Base-by-base conservation (phyloP, 2,329 filamentous ascomycete genomes). In the Trichoderma harzianum region DNA sequence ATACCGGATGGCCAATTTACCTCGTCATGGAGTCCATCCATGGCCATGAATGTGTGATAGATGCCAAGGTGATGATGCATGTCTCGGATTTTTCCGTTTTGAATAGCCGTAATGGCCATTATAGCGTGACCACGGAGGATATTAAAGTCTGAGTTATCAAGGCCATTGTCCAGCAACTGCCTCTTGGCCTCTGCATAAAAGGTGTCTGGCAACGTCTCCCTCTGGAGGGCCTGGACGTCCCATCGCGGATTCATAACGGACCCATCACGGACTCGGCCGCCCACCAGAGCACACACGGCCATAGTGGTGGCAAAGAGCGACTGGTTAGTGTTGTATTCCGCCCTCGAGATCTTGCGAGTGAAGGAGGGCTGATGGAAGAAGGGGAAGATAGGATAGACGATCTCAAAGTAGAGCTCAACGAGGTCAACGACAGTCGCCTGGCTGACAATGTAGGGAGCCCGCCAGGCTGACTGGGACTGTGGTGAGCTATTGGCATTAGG, bases 351-450 rank as follows among this genome's bases (percentile, higher is more conserved):
- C 57, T 79, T 80, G 11, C 80, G 76, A 30, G 81, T 76, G 57
- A 85, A 80, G 21, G 82, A 83, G n/a, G 80, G 80, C 43, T 81
- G 81, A 75, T 88, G 84, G 74, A 88, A 88, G 30, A 87, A 78
- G 5, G 86, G 86, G 72, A 86, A 84, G 75, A 87, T 83, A 2
- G 86, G 86, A 76, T 87, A 87, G n/a, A 87, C 83, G 57, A 86
- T 82, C 71, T 87, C 84, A 76, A 86, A 85, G 78, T 86, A 87
- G 18, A 87, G 79, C 18, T 85, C 81, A 28, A 86, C 79, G n/a
- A 86, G 77, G 75, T 82, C 79, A 65, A 72, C 77, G 55, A 86
- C 82, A 47, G 73, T 71, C 26, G 72, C 73, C 67, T 74, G 75
- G 64, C 70, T 72, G 57, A 73, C 73, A 36, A 75, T 58, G n/a